Evolutionary conservation across 495 filamentous ascomycete genomes (phyloP).

Genomic region (Penicillium soppii): DNA sequence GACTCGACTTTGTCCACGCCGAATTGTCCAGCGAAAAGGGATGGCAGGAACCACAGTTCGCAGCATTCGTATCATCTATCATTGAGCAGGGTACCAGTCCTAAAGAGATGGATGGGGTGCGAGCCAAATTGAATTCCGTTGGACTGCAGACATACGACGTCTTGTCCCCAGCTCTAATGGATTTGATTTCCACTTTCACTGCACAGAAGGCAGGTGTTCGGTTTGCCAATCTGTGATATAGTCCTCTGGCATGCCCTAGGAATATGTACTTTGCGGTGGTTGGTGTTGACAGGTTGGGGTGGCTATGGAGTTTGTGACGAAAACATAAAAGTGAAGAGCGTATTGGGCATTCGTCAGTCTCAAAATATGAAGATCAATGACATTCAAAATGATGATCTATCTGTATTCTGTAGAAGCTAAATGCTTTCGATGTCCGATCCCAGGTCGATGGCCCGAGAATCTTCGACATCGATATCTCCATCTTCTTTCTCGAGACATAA

Average conservation of each 20-base stretch:
- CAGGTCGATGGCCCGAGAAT: no score
- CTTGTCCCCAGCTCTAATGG: slow-evolving; percentile 56
- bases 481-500: no score
- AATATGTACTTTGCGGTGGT: neutral
- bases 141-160: slow-evolving; percentile 58
- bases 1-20: slow-evolving; percentile 60
- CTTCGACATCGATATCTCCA: no score
- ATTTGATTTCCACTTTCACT: slow-evolving; percentile 54
- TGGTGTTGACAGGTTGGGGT: neutral
- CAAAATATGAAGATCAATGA: neutral
- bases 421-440: no score
- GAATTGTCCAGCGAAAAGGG: slow-evolving; percentile 55
- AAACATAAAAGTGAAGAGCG: neutral
- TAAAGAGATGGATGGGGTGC: slow-evolving; percentile 47
- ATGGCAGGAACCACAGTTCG: slow-evolving; percentile 65
- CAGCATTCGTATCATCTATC: slow-evolving; percentile 58
- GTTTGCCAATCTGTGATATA: slow-evolving; percentile 22
- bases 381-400: neutral
- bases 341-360: neutral
- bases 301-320: neutral
- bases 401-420: no score
- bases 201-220: slow-evolving; percentile 41
- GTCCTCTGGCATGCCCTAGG: neutral
- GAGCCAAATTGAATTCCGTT: slow-evolving; percentile 42
- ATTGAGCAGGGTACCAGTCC: slow-evolving; percentile 62